Evolutionary conservation across 192 early-diverging fungal species (phyloP), one percentile per base, ranked within the genome.

Genomic region (Backusella psychrophila): DNA sequence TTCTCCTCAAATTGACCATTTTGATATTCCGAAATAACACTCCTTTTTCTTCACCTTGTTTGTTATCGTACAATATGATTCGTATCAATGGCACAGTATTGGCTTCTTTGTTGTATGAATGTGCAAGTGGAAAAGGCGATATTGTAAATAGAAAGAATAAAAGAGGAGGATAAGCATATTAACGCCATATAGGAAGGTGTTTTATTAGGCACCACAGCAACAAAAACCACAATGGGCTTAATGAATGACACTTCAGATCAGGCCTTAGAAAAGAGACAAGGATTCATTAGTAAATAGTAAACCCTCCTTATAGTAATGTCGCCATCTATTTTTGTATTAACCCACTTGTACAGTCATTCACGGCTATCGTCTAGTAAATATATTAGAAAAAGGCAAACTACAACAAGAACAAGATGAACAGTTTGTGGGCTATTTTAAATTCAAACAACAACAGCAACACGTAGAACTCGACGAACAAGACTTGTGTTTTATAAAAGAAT

Each of bases 211-310:
- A 63, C 56, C 8, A 63, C 56, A 4, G 56, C 56, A 23, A 63
- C 56, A 63, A 63, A 26, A 29, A 63, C 56, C 26, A 63, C 56
- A 63, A 63, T 63, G 56, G 56, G 56, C 12, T 5, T 63, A 29
- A 63, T 63, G 23, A 14, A 63, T 31, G 56, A 63, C 56, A 29
- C 56, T 63, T 63, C 56, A 63, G 56, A 63, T n/a, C 56, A 63
- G 4, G 21, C 56, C 29, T 12, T 29, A 29, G 56, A 63, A 63
- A 63, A 63, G 26, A 63, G 56, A 63, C 56, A 63, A 63, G 56
- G 56, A 8, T 63, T 26, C 26, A 63, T 63, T 26, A 63, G 56
- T 63, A 63, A 63, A 21, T 56, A 56, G 8, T 56, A 26, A 29
- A 11, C 9, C 26, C 8, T 39, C 11, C 38, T 12, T 39, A 39